Conservation (phyloP, 2,329 filamentous ascomycete genomes). For the Colletotrichum sp. region DNA sequence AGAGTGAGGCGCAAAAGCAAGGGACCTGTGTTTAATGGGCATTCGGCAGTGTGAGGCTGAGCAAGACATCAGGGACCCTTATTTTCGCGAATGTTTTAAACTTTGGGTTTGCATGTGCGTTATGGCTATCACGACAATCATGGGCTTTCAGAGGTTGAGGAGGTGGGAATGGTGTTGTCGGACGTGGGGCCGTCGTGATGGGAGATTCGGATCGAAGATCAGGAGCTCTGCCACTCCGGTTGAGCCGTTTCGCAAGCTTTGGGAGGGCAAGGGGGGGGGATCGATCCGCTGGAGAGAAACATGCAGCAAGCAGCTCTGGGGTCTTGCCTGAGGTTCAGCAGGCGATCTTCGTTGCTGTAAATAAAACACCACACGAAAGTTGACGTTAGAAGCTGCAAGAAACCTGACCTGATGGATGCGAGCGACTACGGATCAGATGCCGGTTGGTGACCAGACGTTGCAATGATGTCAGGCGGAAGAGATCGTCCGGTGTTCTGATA, state of each 20-base stretch:
- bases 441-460: neutral
- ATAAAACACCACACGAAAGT: neutral
- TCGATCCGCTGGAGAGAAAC: neutral
- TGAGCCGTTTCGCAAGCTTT: neutral
- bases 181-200: neutral
- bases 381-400: neutral
- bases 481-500: neutral
- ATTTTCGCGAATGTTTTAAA: neutral
- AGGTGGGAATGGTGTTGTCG: neutral
- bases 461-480: slow-evolving; percentile 11
- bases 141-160: neutral
- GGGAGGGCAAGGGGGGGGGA: too few species aligned
- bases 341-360: neutral
- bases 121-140: neutral
- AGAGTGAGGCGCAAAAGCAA: neutral
- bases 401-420: neutral
- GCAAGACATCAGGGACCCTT: neutral
- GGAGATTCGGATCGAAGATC: neutral
- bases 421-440: neutral
- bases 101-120: neutral
- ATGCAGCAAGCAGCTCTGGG: neutral
- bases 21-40: neutral
- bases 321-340: neutral
- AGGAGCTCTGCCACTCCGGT: neutral
- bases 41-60: neutral